Evolutionary conservation across 2,329 filamentous ascomycete genomes (phyloP), one percentile per base, ranked within the genome.

Genomic region (Macroventuria anomochaeta): DNA sequence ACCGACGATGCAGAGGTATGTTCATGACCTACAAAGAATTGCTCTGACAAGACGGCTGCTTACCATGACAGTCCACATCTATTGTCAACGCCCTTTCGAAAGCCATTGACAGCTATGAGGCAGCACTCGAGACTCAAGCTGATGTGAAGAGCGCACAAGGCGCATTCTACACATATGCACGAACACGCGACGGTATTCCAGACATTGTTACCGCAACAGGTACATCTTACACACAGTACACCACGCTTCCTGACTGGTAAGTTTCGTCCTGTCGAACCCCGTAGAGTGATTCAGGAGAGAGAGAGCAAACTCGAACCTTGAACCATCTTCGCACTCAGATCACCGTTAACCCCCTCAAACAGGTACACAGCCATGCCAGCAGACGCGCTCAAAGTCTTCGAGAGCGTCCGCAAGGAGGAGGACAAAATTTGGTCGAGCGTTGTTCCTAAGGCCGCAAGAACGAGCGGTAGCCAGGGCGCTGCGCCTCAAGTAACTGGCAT

Each of bases 291-390:
- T n/a, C n/a, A n/a, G n/a, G n/a, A n/a, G n/a, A n/a, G n/a, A n/a
- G n/a, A n/a, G n/a, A n/a, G n/a, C n/a, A n/a, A n/a, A n/a, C n/a
- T n/a, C n/a, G n/a, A n/a, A n/a, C n/a, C n/a, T n/a, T n/a, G n/a
- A n/a, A n/a, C n/a, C n/a, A n/a, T n/a, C n/a, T n/a, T n/a, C n/a
- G n/a, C n/a, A n/a, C n/a, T n/a, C n/a, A n/a, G n/a, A n/a, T n/a
- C n/a, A n/a, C n/a, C n/a, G n/a, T n/a, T n/a, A n/a, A n/a, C n/a
- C n/a, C n/a, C n/a, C n/a, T n/a, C n/a, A n/a, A 3, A 29, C 15
- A 54, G 51, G 51, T 54, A 54, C 37, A 46, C 42, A 25, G 51
- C 43, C 17, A 54, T 54, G 44, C 51, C 51, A 26, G 32, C 43
- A 39, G 44, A 54, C 2, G 51, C 51, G 2, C 26, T 48, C 8